phyloP scores from a whole-genome alignment of 148 eudicot genomes.

The Pharnaceum exiguum region DNA sequence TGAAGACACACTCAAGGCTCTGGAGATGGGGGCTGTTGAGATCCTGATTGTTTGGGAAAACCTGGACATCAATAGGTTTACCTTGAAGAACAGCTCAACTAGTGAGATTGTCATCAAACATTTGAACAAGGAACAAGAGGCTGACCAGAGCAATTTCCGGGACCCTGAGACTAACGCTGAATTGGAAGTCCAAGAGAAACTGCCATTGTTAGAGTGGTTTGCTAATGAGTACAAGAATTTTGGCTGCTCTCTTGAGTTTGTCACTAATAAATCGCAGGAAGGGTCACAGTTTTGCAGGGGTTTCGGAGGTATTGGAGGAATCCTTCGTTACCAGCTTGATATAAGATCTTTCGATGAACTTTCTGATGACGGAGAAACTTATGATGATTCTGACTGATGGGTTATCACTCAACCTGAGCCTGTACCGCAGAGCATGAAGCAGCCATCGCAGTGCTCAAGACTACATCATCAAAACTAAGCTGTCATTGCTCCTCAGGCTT shows the following conservation, averaged over 20 bases:
- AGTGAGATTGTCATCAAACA: constrained; percentile 22
- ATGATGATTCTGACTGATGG: constrained; percentile 24
- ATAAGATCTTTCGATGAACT: constrained; percentile 32
- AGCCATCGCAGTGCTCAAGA: not conserved
- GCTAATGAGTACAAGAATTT: constrained; percentile 37
- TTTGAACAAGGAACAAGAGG: constrained; percentile 31
- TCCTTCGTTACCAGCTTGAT: constrained; percentile 33
- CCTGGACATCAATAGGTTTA: constrained; percentile 23
- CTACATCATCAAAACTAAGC: not conserved
- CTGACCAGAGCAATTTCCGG: constrained; percentile 31
- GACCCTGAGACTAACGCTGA: constrained; percentile 24
- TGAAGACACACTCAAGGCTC: constrained; percentile 29
- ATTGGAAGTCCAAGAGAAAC: constrained; percentile 29
- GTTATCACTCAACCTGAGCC: not conserved
- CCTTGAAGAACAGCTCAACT: constrained; percentile 22
- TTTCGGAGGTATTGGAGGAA: constrained; percentile 33
- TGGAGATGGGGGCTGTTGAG: constrained; percentile 38
- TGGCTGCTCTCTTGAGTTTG: constrained; percentile 32
- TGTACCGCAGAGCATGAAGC: not conserved
- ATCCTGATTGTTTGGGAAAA: constrained; percentile 32
- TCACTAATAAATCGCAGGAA: constrained; percentile 33
- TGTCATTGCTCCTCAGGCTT: not conserved
- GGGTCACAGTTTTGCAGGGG: constrained; percentile 36
- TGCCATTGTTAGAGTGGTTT: constrained; percentile 29
- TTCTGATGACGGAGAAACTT: constrained; percentile 27